Evolutionary conservation across 116 monocot genomes (phyloP).

Genomic region (Phalaenopsis hybrid): DNA sequence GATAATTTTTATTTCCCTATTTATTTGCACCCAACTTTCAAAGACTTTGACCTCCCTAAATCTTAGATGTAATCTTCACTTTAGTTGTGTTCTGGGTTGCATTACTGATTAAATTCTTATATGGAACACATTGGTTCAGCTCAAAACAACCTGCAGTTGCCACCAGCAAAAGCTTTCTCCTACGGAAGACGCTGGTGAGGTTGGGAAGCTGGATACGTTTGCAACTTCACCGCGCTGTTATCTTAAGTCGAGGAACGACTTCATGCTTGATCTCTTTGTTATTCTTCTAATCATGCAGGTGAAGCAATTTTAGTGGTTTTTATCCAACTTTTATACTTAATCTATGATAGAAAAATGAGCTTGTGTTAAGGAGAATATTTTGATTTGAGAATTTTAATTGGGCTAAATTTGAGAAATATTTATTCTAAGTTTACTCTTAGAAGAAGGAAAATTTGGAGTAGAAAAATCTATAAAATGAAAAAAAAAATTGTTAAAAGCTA

Average conservation of each 20-base stretch:
- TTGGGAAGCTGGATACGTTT: not conserved
- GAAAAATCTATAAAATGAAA: too few relatives aligned
- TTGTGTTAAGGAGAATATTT: too few relatives aligned
- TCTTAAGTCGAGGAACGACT: constrained; percentile 7
- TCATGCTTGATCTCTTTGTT: constrained; percentile 19
- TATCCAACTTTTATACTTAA: not conserved
- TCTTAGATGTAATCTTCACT: too few relatives aligned
- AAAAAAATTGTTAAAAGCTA: too few relatives aligned
- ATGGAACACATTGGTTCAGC: constrained; percentile 47
- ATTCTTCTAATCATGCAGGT: constrained; percentile 22
- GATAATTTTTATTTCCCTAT: too few relatives aligned
- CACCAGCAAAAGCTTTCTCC: not conserved
- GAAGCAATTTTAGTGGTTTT: not conserved
- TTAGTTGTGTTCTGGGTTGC: constrained; percentile 35
- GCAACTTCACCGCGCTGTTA: not conserved
- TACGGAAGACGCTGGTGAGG: not conserved
- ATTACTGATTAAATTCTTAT: constrained; percentile 57
- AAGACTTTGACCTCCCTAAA: too few relatives aligned
- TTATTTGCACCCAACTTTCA: too few relatives aligned
- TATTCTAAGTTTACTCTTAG: too few relatives aligned
- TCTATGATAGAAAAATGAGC: too few relatives aligned
- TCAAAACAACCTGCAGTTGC: not conserved
- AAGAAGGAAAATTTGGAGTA: too few relatives aligned
- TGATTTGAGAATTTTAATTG: too few relatives aligned
- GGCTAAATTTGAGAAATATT: too few relatives aligned